Percentiles rank a stretch among this genome's conserved stretches.
phyloP scores from a whole-genome alignment of 768 basidiomycete genomes.

The Candolleomyces aberdarensis region DNA sequence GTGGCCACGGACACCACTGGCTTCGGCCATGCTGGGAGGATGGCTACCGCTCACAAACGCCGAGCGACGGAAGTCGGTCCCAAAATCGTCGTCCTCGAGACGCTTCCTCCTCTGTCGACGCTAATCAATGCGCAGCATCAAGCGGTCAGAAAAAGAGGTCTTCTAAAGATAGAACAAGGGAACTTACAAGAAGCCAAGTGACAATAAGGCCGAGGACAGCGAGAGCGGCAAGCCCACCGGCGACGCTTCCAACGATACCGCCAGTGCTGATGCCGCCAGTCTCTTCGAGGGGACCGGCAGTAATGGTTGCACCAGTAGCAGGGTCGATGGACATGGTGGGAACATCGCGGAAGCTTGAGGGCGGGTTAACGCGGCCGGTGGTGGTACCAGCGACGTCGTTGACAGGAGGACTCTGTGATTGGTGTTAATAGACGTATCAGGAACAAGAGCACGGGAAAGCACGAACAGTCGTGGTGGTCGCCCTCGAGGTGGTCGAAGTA shows the following conservation, averaged over 20 bases:
- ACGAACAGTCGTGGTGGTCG: slow-evolving; percentile 11
- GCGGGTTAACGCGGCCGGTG: not conserved
- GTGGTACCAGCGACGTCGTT: slow-evolving; percentile 13
- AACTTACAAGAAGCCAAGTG: slow-evolving; percentile 39
- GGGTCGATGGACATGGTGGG: slow-evolving; percentile 1
- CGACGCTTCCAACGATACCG: slow-evolving; percentile 41
- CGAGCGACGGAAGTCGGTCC: slow-evolving; percentile 28
- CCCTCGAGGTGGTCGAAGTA: not conserved
- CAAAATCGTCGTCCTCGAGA: slow-evolving; percentile 33
- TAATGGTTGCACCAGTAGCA: slow-evolving; percentile 11
- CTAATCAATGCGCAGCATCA: slow-evolving; percentile 16
- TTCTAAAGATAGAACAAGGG: not conserved
- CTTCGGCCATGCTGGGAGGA: slow-evolving; percentile 20
- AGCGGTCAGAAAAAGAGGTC: too few species aligned
- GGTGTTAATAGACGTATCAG: not conserved
- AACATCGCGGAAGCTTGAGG: slow-evolving; percentile 4
- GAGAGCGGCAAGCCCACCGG: slow-evolving; percentile 31
- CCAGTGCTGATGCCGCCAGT: slow-evolving; percentile 32
- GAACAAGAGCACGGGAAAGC: not conserved
- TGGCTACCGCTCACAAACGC: slow-evolving; percentile 21
- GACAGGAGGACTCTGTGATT: slow-evolving; percentile 9
- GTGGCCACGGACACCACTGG: slow-evolving; percentile 6
- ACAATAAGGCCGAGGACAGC: slow-evolving; percentile 35
- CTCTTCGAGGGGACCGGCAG: slow-evolving; percentile 3
- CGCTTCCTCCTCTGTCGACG: slow-evolving; percentile 35